Evolutionary conservation across 805 yeast genomes (phyloP).

Genomic region (Ogataea trehaloabstinens): DNA sequence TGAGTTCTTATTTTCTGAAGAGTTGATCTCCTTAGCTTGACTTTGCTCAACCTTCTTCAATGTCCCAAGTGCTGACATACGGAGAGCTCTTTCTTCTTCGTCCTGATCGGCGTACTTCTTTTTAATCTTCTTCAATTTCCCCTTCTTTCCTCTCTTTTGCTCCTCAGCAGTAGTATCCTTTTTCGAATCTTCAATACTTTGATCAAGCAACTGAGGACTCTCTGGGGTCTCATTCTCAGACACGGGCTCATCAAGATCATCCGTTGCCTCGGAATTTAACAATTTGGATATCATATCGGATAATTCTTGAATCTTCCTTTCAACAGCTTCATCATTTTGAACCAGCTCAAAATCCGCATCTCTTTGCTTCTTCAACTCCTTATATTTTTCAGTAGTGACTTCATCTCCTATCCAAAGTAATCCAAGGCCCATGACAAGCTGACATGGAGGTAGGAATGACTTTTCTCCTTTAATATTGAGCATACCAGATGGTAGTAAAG

Average conservation of each 20-base stretch:
- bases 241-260: slow-evolving; percentile 7
- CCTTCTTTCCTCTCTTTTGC: slow-evolving; percentile 69
- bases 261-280: slow-evolving; percentile 13
- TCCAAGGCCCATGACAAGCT: slow-evolving; percentile 86
- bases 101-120: slow-evolving; percentile 88
- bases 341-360: slow-evolving; percentile 27
- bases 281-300: slow-evolving; percentile 28
- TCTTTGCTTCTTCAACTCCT: slow-evolving; percentile 28
- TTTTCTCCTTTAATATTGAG: slow-evolving; percentile 56
- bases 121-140: slow-evolving; percentile 77
- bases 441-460: slow-evolving; percentile 70
- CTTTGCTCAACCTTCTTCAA: slow-evolving; percentile 51
- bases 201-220: slow-evolving; percentile 11
- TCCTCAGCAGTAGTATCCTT: slow-evolving; percentile 40
- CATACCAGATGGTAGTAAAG: slow-evolving; percentile 58
- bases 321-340: slow-evolving; percentile 25
- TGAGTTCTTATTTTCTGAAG: slow-evolving; percentile 3
- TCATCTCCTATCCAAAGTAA: slow-evolving; percentile 72
- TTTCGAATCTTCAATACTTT: slow-evolving; percentile 15
- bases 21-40: slow-evolving; percentile 10
- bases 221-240: slow-evolving; percentile 6
- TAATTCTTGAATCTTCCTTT: slow-evolving; percentile 29
- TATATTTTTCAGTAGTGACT: slow-evolving; percentile 39
- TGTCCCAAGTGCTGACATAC: slow-evolving; percentile 85
- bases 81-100: slow-evolving; percentile 72